These are phyloP conservation scores for Hydrangea macrophylla DNA, from an alignment of 148 eudicot species.

Conservation along the genomic window DNA sequence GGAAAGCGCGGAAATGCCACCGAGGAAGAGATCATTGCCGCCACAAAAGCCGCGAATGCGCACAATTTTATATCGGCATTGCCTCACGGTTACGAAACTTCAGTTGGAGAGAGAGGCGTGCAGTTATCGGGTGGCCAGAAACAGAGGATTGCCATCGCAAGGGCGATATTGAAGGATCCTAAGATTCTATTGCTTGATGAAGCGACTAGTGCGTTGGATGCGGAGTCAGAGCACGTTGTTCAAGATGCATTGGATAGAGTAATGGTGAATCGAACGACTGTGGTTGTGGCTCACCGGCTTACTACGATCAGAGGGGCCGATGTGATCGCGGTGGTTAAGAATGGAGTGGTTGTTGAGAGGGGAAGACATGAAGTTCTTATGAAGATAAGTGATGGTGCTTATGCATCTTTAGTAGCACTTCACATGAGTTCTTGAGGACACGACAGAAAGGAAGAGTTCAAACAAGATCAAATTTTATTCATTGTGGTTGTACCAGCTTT, in stretches of 20 bases:
- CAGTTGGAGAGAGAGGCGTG: constrained; percentile 72
- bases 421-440: constrained; percentile 23
- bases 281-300: constrained; percentile 78
- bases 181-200: constrained; percentile 67
- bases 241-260: constrained; percentile 78
- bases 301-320: constrained; percentile 61
- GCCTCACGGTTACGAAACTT: constrained; percentile 69
- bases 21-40: constrained; percentile 62
- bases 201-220: constrained; percentile 78
- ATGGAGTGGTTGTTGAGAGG: constrained; percentile 67
- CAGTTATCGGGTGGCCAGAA: constrained; percentile 89
- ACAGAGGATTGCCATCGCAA: constrained; percentile 74
- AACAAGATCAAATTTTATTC: no score
- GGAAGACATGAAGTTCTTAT: constrained; percentile 72
- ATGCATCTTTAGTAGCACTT: constrained; percentile 71
- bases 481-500: no score
- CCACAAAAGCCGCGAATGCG: constrained; percentile 69
- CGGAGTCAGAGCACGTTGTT: constrained; percentile 72
- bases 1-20: constrained; percentile 56
- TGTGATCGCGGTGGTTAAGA: constrained; percentile 63
- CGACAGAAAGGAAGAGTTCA: no score
- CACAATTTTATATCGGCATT: constrained; percentile 68
- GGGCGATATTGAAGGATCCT: constrained; percentile 70
- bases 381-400: constrained; percentile 50
- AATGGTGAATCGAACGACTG: constrained; percentile 66